Base-by-base conservation (phyloP, 2,329 filamentous ascomycete species). In the Lachnellula hyalina region DNA sequence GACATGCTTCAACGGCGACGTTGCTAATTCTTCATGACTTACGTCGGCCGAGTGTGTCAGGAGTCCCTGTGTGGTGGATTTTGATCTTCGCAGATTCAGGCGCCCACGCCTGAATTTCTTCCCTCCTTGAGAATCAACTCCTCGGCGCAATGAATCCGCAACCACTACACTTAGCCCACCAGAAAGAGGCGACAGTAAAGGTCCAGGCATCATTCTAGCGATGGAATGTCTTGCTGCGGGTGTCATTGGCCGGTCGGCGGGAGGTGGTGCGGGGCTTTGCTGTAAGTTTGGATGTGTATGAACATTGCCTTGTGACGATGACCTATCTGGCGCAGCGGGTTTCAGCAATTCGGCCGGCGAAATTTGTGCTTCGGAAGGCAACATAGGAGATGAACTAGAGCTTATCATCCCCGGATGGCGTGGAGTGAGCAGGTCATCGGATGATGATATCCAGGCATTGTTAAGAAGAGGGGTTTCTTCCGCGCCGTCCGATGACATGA, bases 101-200 rank as follows among this genome's bases (percentile, higher is more conserved):
- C 65, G 68, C 36, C 68, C 65, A 46, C 69, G 63, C 32, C 65
- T 67, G 21, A 65, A 63, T 6, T 58, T 52, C 51, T 61, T 61
- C 45, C 62, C 63, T 23, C 71, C 69, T 17, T 73, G 67, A 21
- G 70, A 72, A 8, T 75, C 75, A 56, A 80, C 74, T 14, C 81
- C 79, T 15, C 81, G 77, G n/a, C 83, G 77, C 25, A 86, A 72
- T 21, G 82, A 78, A 59, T 87, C 84, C 8, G 83, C 84, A 5
- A 87, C 82, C 47, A 87, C 79, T 1, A 80, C 84, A 65, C 76
- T 82, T 15, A 88, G 73, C 0, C 79, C 79, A 1, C 77, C 79
- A 2, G 79, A 83, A 1, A 87, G 72, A 0, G 85, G 82, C 32
- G 79, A 79, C 1, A 84, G 76, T 4, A 87, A 70, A 5, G 82